A percentile compares a stretch with the other conserved stretches of the same genome.
Conservation (phyloP, 768 basidiomycete species). For the Suillus subaureus region DNA sequence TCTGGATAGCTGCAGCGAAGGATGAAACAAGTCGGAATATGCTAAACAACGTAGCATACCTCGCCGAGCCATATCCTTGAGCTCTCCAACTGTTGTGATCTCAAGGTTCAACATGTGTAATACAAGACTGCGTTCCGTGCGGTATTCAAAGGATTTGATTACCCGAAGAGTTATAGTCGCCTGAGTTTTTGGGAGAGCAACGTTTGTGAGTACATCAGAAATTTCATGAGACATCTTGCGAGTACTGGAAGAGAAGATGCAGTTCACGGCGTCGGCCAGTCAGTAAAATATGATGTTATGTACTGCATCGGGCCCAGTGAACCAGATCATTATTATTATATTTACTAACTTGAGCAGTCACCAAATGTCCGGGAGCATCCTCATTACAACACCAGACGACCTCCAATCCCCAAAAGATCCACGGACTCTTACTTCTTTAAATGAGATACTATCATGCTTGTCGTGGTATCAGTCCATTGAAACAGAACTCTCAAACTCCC, state of each 20-base stretch:
- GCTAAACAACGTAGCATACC: slow-evolving; percentile 43
- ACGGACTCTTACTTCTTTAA: slow-evolving; percentile 55
- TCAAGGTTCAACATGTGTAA: slow-evolving; percentile 82
- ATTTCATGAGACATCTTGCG: slow-evolving; percentile 36
- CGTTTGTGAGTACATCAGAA: slow-evolving; percentile 59
- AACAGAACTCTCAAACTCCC: slow-evolving; percentile 69
- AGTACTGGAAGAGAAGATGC: neutral
- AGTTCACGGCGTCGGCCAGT: neutral
- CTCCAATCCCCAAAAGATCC: slow-evolving; percentile 22
- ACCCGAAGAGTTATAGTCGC: slow-evolving; percentile 90
- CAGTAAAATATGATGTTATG: neutral
- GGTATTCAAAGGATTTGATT: slow-evolving; percentile 93
- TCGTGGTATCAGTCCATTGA: slow-evolving; percentile 79
- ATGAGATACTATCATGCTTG: slow-evolving; percentile 74
- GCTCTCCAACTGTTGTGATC: slow-evolving; percentile 70
- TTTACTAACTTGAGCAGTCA: neutral
- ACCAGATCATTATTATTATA: neutral
- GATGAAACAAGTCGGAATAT: slow-evolving; percentile 13
- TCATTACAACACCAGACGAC: slow-evolving; percentile 3
- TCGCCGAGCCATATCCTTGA: slow-evolving; percentile 73
- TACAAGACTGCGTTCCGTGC: slow-evolving; percentile 87
- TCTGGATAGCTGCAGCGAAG: slow-evolving; percentile 59
- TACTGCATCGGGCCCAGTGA: neutral
- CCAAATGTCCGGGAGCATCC: slow-evolving; percentile 15
- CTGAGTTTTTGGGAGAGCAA: slow-evolving; percentile 64